Conservation (phyloP, 2,329 filamentous ascomycete genomes). For the Pyrenochaeta sp. region DNA sequence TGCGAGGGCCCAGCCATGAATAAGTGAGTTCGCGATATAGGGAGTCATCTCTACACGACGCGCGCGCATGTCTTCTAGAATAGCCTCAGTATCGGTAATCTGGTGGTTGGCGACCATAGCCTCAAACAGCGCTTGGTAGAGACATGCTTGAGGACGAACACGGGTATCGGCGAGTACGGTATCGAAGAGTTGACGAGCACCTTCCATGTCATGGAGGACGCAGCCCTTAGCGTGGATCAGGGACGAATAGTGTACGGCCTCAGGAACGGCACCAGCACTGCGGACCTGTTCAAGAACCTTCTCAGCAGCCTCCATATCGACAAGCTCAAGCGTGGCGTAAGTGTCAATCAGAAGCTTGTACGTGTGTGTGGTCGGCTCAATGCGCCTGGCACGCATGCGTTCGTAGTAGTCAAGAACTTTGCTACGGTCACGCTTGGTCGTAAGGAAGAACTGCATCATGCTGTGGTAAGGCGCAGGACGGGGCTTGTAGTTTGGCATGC, state of each 20-base stretch:
- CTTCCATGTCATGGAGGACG: constrained; percentile 88
- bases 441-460: constrained; percentile 99
- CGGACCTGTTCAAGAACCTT: constrained; percentile 81
- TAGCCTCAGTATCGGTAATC: constrained; percentile 73
- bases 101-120: constrained; percentile 94
- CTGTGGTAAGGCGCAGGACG: constrained; percentile 97
- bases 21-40: constrained; percentile 98
- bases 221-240: constrained; percentile 96
- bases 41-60: constrained; percentile 85
- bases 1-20: constrained; percentile 92
- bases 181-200: constrained; percentile 83
- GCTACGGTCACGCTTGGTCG: constrained; percentile 91
- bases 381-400: constrained; percentile 87
- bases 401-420: constrained; percentile 96
- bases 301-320: constrained; percentile 89
- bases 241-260: constrained; percentile 94
- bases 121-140: constrained; percentile 98
- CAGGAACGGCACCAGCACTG: constrained; percentile 75
- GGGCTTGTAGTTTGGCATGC: constrained; percentile 98
- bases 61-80: constrained; percentile 78
- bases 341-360: constrained; percentile 98
- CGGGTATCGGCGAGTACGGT: constrained; percentile 73
- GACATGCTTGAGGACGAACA: constrained; percentile 78
- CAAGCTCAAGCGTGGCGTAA: constrained; percentile 89
- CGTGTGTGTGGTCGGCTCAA: constrained; percentile 91